A percentile compares a stretch with the other conserved stretches of the same genome.
Conservation (phyloP, 1,139 yeast species). For the Kurtzmaniella quercitrusa region DNA sequence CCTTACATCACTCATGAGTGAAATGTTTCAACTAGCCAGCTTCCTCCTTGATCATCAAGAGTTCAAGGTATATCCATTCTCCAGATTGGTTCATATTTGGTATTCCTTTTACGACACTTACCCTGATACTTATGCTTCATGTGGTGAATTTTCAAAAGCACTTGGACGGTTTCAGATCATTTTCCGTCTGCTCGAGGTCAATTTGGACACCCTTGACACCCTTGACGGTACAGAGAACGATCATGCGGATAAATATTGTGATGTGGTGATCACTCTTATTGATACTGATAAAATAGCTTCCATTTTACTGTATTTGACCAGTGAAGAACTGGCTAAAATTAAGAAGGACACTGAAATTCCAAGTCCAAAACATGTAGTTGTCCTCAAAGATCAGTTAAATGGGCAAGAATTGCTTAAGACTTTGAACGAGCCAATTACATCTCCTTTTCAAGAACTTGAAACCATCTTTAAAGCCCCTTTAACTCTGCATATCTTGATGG, state of each 20-base stretch:
- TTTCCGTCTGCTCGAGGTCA: background rate
- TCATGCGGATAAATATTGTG: background rate
- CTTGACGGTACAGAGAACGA: background rate
- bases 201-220: background rate
- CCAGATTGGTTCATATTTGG: background rate
- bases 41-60: slow-evolving; percentile 3
- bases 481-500: slow-evolving; percentile 1
- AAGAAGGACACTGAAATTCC: background rate
- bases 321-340: background rate
- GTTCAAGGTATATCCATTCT: background rate
- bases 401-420: background rate
- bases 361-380: background rate
- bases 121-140: slow-evolving; percentile 5
- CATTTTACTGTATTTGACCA: background rate
- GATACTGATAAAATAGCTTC: background rate
- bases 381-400: background rate
- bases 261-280: background rate
- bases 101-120: background rate
- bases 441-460: background rate
- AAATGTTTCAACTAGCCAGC: background rate
- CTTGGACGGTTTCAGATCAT: background rate
- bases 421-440: background rate
- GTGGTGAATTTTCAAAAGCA: background rate
- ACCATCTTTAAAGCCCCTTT: background rate
- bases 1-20: background rate